These are phyloP conservation scores for Cytospora chrysosperma DNA, from an alignment of 2,329 filamentous ascomycete species.

Conservation along the genomic window DNA sequence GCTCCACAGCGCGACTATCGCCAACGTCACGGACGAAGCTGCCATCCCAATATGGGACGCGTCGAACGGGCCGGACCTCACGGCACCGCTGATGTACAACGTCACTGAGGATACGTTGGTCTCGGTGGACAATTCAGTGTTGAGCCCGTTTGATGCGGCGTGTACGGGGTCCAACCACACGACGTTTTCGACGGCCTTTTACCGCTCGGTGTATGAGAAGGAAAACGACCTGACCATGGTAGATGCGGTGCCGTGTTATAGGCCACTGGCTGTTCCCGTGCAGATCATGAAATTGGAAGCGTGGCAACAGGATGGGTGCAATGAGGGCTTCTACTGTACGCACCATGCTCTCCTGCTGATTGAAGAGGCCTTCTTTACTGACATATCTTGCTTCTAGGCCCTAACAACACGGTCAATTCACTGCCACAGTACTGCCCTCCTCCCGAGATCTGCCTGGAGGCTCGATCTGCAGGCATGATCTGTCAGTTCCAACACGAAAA, in stretches of 20 bases:
- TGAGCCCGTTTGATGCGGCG: constrained; percentile 39
- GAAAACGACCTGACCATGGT: constrained; percentile 32
- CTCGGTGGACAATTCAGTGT: constrained; percentile 25
- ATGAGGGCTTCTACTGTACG: constrained; percentile 44
- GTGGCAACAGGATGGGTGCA: constrained; percentile 41
- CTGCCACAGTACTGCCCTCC: constrained; percentile 46
- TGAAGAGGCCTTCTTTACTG: neutral
- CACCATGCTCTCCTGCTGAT: neutral
- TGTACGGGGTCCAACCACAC: constrained; percentile 44
- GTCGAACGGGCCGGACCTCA: constrained; percentile 37
- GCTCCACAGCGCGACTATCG: constrained; percentile 28
- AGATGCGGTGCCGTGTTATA: constrained; percentile 42
- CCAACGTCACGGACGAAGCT: constrained; percentile 23
- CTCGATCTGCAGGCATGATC: constrained; percentile 36
- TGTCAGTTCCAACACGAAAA: constrained; percentile 37
- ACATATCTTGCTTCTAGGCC: constrained; percentile 31
- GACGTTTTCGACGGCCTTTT: constrained; percentile 42
- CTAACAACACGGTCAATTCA: constrained; percentile 47
- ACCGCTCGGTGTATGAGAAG: constrained; percentile 33
- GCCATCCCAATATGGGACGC: constrained; percentile 34
- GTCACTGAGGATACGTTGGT: constrained; percentile 29
- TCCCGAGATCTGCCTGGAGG: constrained; percentile 37
- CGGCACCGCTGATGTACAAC: constrained; percentile 34
- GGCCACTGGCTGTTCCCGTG: constrained; percentile 40
- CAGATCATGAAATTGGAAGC: constrained; percentile 38